Evolutionary conservation across 2,329 filamentous ascomycete genomes (phyloP).

Genomic region (Fusarium sp.): DNA sequence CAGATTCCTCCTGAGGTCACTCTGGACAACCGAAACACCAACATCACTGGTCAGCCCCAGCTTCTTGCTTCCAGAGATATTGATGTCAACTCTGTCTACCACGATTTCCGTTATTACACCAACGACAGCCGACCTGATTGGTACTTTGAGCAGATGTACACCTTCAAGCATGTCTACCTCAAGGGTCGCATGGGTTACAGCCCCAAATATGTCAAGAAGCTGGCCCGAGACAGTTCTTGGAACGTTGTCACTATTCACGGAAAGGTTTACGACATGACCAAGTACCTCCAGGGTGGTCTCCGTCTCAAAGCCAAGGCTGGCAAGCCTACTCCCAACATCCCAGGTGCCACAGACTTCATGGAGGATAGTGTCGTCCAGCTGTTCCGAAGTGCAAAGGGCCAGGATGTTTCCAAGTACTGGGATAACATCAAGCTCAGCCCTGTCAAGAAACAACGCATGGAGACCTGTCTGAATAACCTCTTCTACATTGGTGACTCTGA

Average conservation of each 20-base stretch:
- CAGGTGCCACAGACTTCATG: constrained; percentile 81
- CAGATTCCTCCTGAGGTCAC: constrained; percentile 75
- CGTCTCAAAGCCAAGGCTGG: constrained; percentile 66
- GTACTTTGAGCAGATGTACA: constrained; percentile 89
- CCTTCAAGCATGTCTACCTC: constrained; percentile 79
- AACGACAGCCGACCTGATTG: constrained; percentile 88
- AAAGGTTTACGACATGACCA: constrained; percentile 88
- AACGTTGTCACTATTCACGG: constrained; percentile 81
- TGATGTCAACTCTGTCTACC: constrained; percentile 82
- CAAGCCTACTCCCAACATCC: constrained; percentile 54
- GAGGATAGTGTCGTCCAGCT: constrained; percentile 75
- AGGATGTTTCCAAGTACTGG: constrained; percentile 87
- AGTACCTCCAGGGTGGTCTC: constrained; percentile 81
- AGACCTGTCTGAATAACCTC: constrained; percentile 87
- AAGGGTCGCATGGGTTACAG: constrained; percentile 91
- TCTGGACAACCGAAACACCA: constrained; percentile 82
- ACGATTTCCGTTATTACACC: constrained; percentile 89
- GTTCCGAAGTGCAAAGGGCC: constrained; percentile 79
- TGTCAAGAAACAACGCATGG: constrained; percentile 72
- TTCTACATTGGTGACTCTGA: constrained; percentile 95
- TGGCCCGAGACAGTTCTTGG: constrained; percentile 70
- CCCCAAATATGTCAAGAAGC: constrained; percentile 75
- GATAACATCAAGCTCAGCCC: constrained; percentile 70
- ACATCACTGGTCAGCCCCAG: constrained; percentile 73
- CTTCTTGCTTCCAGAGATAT: constrained; percentile 64